A percentile compares a stretch with the other conserved stretches of the same genome.
Conservation (phyloP, 768 basidiomycete genomes). For the Phylloporus sp. region DNA sequence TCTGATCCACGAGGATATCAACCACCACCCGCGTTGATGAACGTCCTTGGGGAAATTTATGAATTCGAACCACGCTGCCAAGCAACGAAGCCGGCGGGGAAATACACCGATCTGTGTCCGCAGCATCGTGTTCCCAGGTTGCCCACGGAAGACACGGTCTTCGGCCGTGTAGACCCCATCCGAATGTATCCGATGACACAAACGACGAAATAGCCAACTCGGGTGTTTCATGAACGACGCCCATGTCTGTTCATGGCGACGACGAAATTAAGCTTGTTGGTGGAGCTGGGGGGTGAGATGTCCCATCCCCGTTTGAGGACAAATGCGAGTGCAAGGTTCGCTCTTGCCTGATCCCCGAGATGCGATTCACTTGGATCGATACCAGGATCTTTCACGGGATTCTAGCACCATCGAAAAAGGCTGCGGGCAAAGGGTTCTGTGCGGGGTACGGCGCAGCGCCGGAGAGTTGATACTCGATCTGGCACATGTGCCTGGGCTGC, state of each 20-base stretch:
- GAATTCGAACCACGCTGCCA: conserved; percentile 30
- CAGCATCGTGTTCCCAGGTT: conserved; percentile 34
- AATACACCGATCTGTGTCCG: conserved; percentile 46
- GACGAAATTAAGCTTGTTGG: conserved; percentile 14
- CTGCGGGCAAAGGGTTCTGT: conserved; percentile 61
- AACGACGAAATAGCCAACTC: conserved; percentile 10
- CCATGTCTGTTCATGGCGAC: conserved; percentile 17
- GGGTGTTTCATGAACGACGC: conserved; percentile 6
- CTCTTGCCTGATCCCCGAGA: conserved; percentile 68
- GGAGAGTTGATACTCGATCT: conserved; percentile 62
- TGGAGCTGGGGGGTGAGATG: conserved; percentile 7
- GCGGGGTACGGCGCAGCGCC: conserved; percentile 37
- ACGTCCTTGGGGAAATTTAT: conserved; percentile 33
- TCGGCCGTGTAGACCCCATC: conserved; percentile 20
- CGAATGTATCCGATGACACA: conserved; percentile 23
- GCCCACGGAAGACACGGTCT: conserved; percentile 36
- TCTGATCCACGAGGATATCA: conserved; percentile 35
- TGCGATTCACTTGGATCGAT: conserved; percentile 49
- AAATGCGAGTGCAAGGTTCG: conserved; percentile 57
- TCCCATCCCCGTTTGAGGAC: conserved; percentile 36
- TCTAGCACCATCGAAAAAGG: conserved; percentile 63
- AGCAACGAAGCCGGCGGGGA: conserved; percentile 52
- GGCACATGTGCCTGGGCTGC: conserved; percentile 43
- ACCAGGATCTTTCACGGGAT: conserved; percentile 52
- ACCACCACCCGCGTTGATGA: conserved; percentile 28